A percentile compares a stretch with the other conserved stretches of the same genome.
Evolutionary conservation across 345 rosid genomes (phyloP).

Genomic region (Xanthoceras sorbifolium): DNA sequence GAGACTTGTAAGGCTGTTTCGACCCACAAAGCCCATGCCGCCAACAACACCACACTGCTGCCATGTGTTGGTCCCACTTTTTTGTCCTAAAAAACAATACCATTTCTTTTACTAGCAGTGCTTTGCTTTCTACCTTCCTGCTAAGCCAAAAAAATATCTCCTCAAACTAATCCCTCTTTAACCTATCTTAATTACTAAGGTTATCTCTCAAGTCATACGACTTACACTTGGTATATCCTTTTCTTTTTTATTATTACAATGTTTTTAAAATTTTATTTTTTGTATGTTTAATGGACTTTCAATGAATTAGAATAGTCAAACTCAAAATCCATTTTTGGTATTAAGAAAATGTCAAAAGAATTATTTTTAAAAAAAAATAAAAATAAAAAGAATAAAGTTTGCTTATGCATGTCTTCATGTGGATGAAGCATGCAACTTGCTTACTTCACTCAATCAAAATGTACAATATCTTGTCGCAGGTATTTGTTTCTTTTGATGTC

Average conservation of each 20-base stretch:
- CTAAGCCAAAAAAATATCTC: not conserved
- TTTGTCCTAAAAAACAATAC: not conserved
- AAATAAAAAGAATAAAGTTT: not conserved
- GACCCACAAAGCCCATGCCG: slow-evolving; percentile 53
- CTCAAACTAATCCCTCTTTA: not conserved
- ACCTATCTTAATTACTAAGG: not conserved
- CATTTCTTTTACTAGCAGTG: not conserved
- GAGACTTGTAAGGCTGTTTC: slow-evolving; percentile 36
- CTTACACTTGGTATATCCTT: not conserved
- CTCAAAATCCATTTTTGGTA: not conserved
- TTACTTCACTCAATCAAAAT: not conserved
- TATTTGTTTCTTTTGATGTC: slow-evolving; percentile 11
- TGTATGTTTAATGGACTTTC: not conserved
- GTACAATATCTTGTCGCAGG: not conserved
- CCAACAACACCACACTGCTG: slow-evolving; percentile 32
- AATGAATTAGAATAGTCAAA: not conserved
- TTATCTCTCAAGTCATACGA: not conserved
- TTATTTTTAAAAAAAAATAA: not conserved
- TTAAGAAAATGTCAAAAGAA: not conserved
- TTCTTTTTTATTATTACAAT: too few relatives aligned
- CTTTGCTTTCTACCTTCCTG: not conserved
- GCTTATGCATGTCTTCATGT: not conserved
- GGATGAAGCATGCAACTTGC: not conserved
- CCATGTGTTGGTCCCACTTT: slow-evolving; percentile 37
- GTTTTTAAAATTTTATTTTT: too few relatives aligned